Conservation (phyloP, 1,284 basidiomycete species). For the Trametes versicolor region DNA sequence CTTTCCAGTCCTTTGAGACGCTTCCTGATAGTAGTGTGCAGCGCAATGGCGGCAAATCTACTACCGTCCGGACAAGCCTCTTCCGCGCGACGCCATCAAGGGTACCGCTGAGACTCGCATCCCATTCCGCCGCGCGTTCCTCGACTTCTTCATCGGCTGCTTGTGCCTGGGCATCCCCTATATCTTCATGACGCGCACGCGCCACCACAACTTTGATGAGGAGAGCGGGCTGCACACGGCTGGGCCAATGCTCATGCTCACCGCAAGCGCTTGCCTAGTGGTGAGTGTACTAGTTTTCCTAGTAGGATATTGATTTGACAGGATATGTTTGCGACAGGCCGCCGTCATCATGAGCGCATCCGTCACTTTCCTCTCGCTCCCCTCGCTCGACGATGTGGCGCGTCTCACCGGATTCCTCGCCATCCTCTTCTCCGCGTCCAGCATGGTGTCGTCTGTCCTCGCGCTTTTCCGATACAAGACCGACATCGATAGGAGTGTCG, state of each 20-base stretch:
- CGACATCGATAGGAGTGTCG: slow-evolving; percentile 61
- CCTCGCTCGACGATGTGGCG: slow-evolving; percentile 69
- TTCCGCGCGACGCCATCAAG: slow-evolving; percentile 60
- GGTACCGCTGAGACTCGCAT: slow-evolving; percentile 45
- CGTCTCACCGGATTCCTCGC: slow-evolving; percentile 72
- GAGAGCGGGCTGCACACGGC: slow-evolving; percentile 64
- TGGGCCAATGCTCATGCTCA: slow-evolving; percentile 67
- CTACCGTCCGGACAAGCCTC: slow-evolving; percentile 69
- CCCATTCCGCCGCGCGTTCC: slow-evolving; percentile 57
- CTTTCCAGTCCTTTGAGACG: slow-evolving; percentile 1
- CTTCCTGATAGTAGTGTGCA: slow-evolving; percentile 38
- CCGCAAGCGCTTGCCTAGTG: slow-evolving; percentile 73
- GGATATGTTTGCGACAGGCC: slow-evolving; percentile 55
- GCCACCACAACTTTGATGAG: slow-evolving; percentile 60
- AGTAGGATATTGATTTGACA: neutral
- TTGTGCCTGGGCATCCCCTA: slow-evolving; percentile 80
- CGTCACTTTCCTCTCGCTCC: slow-evolving; percentile 79
- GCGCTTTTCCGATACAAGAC: slow-evolving; percentile 73
- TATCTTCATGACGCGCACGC: slow-evolving; percentile 65
- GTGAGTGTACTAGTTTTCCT: slow-evolving; percentile 51
- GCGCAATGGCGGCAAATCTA: slow-evolving; percentile 78
- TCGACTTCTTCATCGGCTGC: slow-evolving; percentile 67
- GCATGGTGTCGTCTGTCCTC: slow-evolving; percentile 71
- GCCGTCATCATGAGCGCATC: slow-evolving; percentile 80
- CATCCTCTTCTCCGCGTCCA: slow-evolving; percentile 70